Base-by-base conservation (phyloP, 1,284 basidiomycete species). In the Apiotrichum akiyoshidainum region DNA sequence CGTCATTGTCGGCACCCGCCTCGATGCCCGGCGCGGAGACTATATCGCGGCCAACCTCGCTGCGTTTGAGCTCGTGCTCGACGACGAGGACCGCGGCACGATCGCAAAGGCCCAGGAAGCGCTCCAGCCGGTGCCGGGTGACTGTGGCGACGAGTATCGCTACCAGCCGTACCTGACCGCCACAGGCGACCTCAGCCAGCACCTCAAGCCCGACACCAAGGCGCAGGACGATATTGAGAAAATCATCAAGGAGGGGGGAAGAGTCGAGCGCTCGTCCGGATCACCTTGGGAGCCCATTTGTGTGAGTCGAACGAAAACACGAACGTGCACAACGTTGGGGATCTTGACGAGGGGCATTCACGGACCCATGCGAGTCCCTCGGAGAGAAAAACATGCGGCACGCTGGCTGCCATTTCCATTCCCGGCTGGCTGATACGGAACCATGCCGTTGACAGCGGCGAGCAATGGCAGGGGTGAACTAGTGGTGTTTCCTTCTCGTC, bases 101-200 rank as follows among this genome's bases (percentile, higher is more conserved):
- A 59, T 59, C 17, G 9, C 1, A 8, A 16, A 12, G 5, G 58
- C 58, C 2, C 58, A 59, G 41, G 46, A 5, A 3, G 11, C 5
- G 13, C 46, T 58, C 8, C 17, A 14, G 6, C 9, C 39, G 5
- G 11, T 58, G 14, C 31, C 57, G 5, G 46, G 50, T 6, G 57
- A 58, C 33, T 49, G 50, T 8, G 60, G 60, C 40, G 60, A 61
- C 54, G 57, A 61, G 50, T 49, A 52, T 19, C 22, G 54, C 26
- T 58, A 53, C 46, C 60, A 57, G 31, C 51, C 60, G 17, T 61
- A 42, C 46, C 51, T 61, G 9, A 53, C 52, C 3, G 26, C 53
- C 2, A 14, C 33, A 0, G 60, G 56, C 4, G 50, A 41, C 16
- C 22, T 41, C 10, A 39, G 41, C n/a, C 35, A 35, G 19, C 52